Evolutionary conservation across 345 rosid species (phyloP), one percentile per base, ranked within the genome.

Genomic region (Eucalyptus regnans): DNA sequence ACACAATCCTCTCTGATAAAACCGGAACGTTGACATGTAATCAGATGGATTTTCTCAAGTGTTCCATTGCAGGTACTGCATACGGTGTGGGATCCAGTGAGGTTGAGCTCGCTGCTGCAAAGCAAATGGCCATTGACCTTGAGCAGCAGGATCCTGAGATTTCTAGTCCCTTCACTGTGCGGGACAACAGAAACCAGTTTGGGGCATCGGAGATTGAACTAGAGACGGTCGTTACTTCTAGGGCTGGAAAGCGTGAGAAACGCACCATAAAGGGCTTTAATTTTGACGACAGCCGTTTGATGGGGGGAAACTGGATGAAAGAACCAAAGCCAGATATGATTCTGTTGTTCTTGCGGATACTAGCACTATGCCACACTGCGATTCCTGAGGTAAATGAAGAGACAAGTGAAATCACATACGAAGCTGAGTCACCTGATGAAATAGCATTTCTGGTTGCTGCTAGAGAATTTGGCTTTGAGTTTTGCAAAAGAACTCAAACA

Each of bases 341-440:
- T 88, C 50, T 93, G 91, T 90, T 93, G 91, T 97, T 97, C 93
- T 96, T 95, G 88, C 94, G 94, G 80, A 96, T 96, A 91, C 92
- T 98, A 90, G 96, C 99, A 48, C 76, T 96, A 88, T 98, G 99
- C 90, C 99, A 98, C 91, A 92, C 99, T 48, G 99, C 99, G 16
- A 96, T 98, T 86, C 99, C 99, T 12, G 99, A 98, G 93, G 90
- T 92, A 71, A 93, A 96, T 48, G 99, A 96, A 90, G 96, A 94
- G 88, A 97, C 95, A 49, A 97, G 98, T 31, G 91, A 46, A 90
- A 91, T 91, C 88, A 93, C 95, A 7, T 98, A 97, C 43, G 99
- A 98, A 94, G 99, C 99, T 50, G 99, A 98, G 93, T 98, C 99
- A 50, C 99, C 99, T 62, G 99, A 98, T 90, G 99, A 98, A 92